Evolutionary conservation across 2,329 filamentous ascomycete genomes (phyloP).

Genomic region (Pyrenophora tritici-repentis): DNA sequence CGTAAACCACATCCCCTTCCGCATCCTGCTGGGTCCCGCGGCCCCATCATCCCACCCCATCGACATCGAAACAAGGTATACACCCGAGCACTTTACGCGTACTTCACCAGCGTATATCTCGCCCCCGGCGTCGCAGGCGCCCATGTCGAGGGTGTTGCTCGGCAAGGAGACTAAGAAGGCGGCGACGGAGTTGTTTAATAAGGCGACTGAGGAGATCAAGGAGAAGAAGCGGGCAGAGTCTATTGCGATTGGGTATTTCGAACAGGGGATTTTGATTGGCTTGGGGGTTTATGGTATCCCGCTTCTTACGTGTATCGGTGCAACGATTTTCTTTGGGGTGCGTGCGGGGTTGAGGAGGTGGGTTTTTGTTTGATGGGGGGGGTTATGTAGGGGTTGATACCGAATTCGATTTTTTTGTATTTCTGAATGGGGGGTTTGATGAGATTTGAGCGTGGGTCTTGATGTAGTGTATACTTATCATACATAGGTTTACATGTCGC

Average conservation of each 20-base stretch:
- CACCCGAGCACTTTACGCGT: conserved; percentile 25
- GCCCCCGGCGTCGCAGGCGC: conserved; percentile 13
- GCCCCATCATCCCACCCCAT: conserved; percentile 24
- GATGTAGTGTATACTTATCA: no score
- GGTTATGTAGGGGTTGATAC: no score
- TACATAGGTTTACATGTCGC: no score
- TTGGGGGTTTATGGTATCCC: conserved; percentile 43
- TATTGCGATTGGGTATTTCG: conserved; percentile 38
- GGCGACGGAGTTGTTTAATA: conserved; percentile 17
- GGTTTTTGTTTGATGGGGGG: conserved; percentile 12
- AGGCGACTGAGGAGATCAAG: conserved; percentile 33
- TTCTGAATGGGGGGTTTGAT: no score
- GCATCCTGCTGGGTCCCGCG: conserved; percentile 54
- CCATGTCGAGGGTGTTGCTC: conserved; percentile 24
- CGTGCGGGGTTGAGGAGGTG: conserved; percentile 31
- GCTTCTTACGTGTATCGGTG: conserved; percentile 35
- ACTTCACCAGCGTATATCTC: conserved; percentile 24
- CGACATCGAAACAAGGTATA: conserved; percentile 26
- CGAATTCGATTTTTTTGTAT: no score
- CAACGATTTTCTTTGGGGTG: conserved; percentile 32
- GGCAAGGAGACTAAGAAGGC: conserved; percentile 18
- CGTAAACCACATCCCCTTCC: conserved; percentile 62
- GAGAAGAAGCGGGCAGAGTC: conserved; percentile 42
- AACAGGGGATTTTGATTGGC: conserved; percentile 44
- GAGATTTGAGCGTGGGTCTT: no score